Evolutionary conservation across 768 basidiomycete species (phyloP), one percentile per base, ranked within the genome.

Genomic region (Kwoniella bestiolae): DNA sequence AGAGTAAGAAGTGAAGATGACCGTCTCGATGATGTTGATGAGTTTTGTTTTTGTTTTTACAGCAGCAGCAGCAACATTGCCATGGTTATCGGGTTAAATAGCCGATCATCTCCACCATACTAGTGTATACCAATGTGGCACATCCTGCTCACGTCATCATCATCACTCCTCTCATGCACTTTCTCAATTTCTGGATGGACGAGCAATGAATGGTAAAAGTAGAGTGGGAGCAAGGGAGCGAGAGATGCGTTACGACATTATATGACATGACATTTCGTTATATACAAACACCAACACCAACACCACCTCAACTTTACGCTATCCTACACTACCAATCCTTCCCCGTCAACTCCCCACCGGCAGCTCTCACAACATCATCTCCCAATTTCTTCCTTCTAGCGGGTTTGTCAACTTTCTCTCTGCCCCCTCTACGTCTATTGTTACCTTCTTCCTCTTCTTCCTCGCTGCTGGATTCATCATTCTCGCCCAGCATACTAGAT

Each of bases 361-460:
- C 75, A 25, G 77, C 74, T 59, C 67, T 71, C 41, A 56, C 66
- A n/a, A 78, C 62, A 60, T 74, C 68, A 29, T 45, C 46, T 41
- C 59, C 44, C 65, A 78, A 41, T 59, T 68, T 71, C 49, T 69
- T 69, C 62, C 65, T 70, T 52, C 61, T 49, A 32, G 41, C 61
- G 26, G 3, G 38, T 28, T 55, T 53, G 23, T 52, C 56, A 14
- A 53, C 50, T 31, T 25, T 26, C 18, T 51, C 2, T 34, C 21
- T 50, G n/a, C 49, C 31, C 25, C 60, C 31, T 52, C 64, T 18
- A 45, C 31, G 52, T 28, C 65, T 38, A 34, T 35, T 56, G 49
- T 51, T 47, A 25, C 16, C 67, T 26, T 28, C 60, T 18, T 32
- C 25, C n/a, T n/a, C 52, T 25, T 60, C 65, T 18, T 70, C 69